A percentile compares a stretch with the other conserved stretches of the same genome.
Evolutionary conservation across 2,329 filamentous ascomycete genomes (phyloP).

Genomic region (Colletotrichum agaves): DNA sequence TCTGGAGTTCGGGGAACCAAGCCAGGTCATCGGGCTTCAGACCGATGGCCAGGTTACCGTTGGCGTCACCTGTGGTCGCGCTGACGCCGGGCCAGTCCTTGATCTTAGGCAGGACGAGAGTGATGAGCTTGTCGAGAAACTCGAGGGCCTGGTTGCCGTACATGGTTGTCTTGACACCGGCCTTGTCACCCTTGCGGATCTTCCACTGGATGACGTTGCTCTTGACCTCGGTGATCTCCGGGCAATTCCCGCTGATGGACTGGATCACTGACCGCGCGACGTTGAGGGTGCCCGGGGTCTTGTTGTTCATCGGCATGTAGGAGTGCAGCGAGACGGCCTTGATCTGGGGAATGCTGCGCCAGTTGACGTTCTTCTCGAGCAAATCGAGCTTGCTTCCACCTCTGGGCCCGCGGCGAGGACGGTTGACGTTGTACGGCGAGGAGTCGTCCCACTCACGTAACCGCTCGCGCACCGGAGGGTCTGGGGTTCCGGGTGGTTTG

Average conservation of each 20-base stretch:
- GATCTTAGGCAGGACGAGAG: conserved; percentile 91
- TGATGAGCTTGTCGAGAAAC: conserved; percentile 89
- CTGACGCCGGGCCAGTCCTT: conserved; percentile 89
- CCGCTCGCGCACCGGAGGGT: conserved; percentile 66
- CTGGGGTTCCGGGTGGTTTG: conserved; percentile 78
- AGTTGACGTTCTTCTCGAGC: conserved; percentile 79
- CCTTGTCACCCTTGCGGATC: conserved; percentile 75
- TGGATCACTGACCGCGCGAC: conserved; percentile 87
- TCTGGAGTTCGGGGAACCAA: conserved; percentile 92
- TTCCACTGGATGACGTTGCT: conserved; percentile 80
- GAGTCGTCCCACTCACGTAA: conserved; percentile 88
- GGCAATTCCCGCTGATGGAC: conserved; percentile 83
- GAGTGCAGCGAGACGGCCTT: conserved; percentile 83
- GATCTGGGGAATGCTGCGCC: conserved; percentile 86
- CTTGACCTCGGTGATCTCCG: conserved; percentile 75
- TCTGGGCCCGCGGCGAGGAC: conserved; percentile 84
- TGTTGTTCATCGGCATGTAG: conserved; percentile 74
- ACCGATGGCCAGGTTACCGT: conserved; percentile 88
- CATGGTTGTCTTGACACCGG: conserved; percentile 82
- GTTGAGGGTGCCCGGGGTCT: conserved; percentile 80
- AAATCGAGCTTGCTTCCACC: conserved; percentile 78
- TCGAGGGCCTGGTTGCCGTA: conserved; percentile 85
- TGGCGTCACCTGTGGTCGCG: conserved; percentile 79
- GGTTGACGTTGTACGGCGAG: conserved; percentile 94
- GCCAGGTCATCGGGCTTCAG: conserved; percentile 79